phyloP scores from a whole-genome alignment of 345 rosid genomes.

The Sisymbrium irio region DNA sequence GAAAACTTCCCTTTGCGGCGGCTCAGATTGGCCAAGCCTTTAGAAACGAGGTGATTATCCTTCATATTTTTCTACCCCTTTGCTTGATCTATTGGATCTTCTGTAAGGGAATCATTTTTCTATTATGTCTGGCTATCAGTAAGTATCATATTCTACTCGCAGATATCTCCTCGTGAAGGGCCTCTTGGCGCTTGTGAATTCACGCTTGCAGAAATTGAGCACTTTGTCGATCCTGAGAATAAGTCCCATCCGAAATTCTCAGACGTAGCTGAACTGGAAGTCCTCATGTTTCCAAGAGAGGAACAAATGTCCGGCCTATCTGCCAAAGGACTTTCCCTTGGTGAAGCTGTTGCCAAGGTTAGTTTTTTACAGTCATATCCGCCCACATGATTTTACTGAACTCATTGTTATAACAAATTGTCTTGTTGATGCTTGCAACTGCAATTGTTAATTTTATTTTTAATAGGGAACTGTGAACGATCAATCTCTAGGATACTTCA shows the following conservation, averaged over 20 bases:
- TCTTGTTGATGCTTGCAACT: constrained; percentile 8
- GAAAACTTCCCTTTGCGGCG: constrained; percentile 93
- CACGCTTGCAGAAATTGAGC: constrained; percentile 94
- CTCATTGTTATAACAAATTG: no score
- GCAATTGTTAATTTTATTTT: background rate
- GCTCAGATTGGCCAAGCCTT: constrained; percentile 99
- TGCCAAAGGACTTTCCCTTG: constrained; percentile 56
- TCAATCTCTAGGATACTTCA: constrained; percentile 91
- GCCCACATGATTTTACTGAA: no score
- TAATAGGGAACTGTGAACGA: constrained; percentile 83
- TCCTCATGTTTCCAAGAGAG: constrained; percentile 90
- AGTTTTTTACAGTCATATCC: no score
- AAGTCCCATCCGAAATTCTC: constrained; percentile 85
- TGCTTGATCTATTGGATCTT: background rate
- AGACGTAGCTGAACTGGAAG: constrained; percentile 64
- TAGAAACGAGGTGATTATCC: constrained; percentile 74
- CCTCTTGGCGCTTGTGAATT: constrained; percentile 93
- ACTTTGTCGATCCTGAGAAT: constrained; percentile 94
- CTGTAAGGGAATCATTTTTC: background rate
- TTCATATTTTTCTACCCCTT: background rate
- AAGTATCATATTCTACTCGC: background rate
- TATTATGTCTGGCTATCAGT: background rate
- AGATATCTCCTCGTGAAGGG: constrained; percentile 99
- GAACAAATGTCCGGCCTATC: constrained; percentile 83
- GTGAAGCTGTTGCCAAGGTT: constrained; percentile 80